These are phyloP conservation scores for Solanum pennellii DNA, from an alignment of 257 asterid species.

Conservation along the genomic window DNA sequence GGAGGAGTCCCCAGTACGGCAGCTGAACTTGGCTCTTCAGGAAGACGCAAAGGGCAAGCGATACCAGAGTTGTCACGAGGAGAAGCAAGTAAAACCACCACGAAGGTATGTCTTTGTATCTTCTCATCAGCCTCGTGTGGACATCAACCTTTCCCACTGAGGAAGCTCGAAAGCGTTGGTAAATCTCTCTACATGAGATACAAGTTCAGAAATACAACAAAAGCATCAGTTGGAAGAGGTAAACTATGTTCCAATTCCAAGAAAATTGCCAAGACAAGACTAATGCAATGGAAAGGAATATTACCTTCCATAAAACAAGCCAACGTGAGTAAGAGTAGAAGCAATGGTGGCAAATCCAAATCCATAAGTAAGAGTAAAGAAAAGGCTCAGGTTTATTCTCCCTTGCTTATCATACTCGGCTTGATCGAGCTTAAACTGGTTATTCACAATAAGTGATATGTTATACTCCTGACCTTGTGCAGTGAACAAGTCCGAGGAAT, in stretches of 20 bases:
- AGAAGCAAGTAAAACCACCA: slow-evolving; percentile 72
- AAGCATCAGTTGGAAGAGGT: background rate
- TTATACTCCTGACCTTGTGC: slow-evolving; percentile 42
- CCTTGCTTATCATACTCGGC: slow-evolving; percentile 46
- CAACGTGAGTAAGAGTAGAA: slow-evolving; percentile 53
- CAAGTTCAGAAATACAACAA: background rate
- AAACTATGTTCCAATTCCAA: background rate
- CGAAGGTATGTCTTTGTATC: slow-evolving; percentile 53
- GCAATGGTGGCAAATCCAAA: slow-evolving; percentile 86
- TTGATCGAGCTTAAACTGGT: slow-evolving; percentile 32
- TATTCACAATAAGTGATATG: slow-evolving; percentile 34
- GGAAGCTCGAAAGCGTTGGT: slow-evolving; percentile 39
- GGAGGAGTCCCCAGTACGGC: slow-evolving; percentile 63
- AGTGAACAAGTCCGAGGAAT: slow-evolving; percentile 44
- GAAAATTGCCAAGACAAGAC: background rate
- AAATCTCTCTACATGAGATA: slow-evolving; percentile 42
- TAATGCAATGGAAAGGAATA: background rate
- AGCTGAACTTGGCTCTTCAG: slow-evolving; percentile 44
- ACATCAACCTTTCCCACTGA: slow-evolving; percentile 43
- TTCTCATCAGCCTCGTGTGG: slow-evolving; percentile 54
- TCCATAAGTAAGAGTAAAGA: slow-evolving; percentile 57
- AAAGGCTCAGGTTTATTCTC: slow-evolving; percentile 43
- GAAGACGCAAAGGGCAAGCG: slow-evolving; percentile 44
- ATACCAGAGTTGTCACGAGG: slow-evolving; percentile 18
- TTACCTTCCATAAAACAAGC: slow-evolving; percentile 71